Evolutionary conservation across 371 early-diverging fungal genomes (phyloP).

Genomic region (Rhizopus delemar): DNA sequence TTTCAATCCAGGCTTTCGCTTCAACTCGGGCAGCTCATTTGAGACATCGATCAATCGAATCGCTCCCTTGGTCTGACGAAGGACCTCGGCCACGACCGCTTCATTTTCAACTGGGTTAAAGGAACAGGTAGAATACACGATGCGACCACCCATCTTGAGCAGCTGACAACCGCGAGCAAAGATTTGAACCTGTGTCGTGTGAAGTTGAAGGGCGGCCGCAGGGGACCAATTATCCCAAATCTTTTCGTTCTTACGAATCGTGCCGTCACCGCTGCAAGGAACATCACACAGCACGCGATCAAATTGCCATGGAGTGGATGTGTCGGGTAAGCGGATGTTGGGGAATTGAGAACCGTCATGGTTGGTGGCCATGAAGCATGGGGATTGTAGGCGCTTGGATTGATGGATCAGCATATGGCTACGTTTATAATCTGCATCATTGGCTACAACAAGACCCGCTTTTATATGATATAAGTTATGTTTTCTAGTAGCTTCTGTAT

Average conservation of each 20-base stretch:
- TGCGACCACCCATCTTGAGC: slow-evolving; percentile 88
- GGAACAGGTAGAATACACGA: slow-evolving; percentile 99
- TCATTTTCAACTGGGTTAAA: slow-evolving; percentile 98
- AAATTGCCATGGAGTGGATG: slow-evolving; percentile 63
- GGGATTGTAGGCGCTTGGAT: slow-evolving; percentile 88
- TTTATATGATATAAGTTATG: slow-evolving; percentile 9
- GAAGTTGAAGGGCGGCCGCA: slow-evolving; percentile 77
- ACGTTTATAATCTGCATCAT: slow-evolving; percentile 93
- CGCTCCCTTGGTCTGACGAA: slow-evolving; percentile 67
- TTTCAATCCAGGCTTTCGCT: slow-evolving; percentile 75
- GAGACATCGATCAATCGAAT: slow-evolving; percentile 86
- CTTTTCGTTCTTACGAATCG: slow-evolving; percentile 93
- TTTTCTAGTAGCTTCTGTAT: neutral
- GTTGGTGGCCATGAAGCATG: slow-evolving; percentile 93
- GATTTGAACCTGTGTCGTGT: slow-evolving; percentile 86
- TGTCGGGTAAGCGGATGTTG: slow-evolving; percentile 52
- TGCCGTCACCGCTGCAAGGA: slow-evolving; percentile 99
- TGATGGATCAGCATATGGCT: slow-evolving; percentile 96
- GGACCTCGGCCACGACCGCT: slow-evolving; percentile 88
- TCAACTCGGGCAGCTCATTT: slow-evolving; percentile 69
- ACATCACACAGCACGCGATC: slow-evolving; percentile 98
- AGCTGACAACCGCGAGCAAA: slow-evolving; percentile 88
- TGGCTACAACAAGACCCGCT: slow-evolving; percentile 95
- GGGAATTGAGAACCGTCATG: slow-evolving; percentile 96
- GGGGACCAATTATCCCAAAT: slow-evolving; percentile 91